Evolutionary conservation across 371 early-diverging fungal species (phyloP).

Genomic region (Cladochytrium tenue): DNA sequence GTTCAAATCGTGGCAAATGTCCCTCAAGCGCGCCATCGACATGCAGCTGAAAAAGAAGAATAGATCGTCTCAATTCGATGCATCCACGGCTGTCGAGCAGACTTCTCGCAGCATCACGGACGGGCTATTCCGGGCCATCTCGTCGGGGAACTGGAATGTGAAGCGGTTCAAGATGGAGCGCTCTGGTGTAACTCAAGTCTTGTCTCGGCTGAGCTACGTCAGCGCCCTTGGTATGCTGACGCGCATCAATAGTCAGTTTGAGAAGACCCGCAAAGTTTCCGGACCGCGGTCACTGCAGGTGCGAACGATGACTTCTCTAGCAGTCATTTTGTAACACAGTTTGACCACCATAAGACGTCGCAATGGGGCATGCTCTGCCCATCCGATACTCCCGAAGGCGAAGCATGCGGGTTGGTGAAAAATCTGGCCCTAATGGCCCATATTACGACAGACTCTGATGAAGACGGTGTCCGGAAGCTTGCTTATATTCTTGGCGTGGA

Average conservation of each 20-base stretch:
- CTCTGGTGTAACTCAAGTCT: conserved; percentile 98
- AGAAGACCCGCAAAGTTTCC: conserved; percentile 99
- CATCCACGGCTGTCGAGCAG: conserved; percentile 77
- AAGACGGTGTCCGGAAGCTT: conserved; percentile 74
- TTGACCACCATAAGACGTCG: conserved; percentile 68
- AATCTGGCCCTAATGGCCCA: conserved; percentile 99
- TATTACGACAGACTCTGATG: conserved; percentile 95
- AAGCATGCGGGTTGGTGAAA: conserved; percentile 99
- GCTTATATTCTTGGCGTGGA: conserved; percentile 85
- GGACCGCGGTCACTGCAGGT: conserved; percentile 96
- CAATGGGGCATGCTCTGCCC: conserved; percentile 99
- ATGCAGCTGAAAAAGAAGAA: conserved; percentile 89
- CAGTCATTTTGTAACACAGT: conserved; percentile 7
- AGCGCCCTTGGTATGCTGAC: conserved; percentile 99
- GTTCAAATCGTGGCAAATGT: conserved; percentile 93
- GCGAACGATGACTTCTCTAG: conserved; percentile 19
- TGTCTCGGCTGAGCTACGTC: conserved; percentile 95
- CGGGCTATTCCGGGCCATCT: conserved; percentile 95
- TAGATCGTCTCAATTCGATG: conserved; percentile 95
- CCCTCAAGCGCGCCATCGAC: conserved; percentile 63
- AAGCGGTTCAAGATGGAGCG: conserved; percentile 99
- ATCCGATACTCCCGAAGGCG: conserved; percentile 99
- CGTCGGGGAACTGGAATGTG: conserved; percentile 99
- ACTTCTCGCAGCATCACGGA: conserved; percentile 92
- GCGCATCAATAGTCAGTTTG: conserved; percentile 98